Base-by-base conservation (phyloP, 2,329 filamentous ascomycete genomes). In the Fusarium begoniae region DNA sequence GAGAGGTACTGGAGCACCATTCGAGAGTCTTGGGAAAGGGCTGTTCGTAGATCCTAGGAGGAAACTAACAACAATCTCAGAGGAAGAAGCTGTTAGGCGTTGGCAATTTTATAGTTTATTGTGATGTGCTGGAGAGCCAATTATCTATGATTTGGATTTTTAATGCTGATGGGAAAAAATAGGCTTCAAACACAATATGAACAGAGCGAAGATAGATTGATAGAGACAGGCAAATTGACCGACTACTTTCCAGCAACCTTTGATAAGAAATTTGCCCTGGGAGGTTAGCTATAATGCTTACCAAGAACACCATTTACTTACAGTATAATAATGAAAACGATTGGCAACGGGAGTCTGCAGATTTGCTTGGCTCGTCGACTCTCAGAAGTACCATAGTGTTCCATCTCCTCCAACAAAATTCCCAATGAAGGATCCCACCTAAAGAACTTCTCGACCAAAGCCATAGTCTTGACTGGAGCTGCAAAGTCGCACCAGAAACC, bases 401-500 rank as follows among this genome's bases (percentile, higher is more conserved):
- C 20, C 35, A 38, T 22, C 7, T 38, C 48, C 11, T 12, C 28
- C 26, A 57, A 32, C 1, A 62, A 10, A 8, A 30, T 48, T 2
- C 48, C 41, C 14, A 61, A 18, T 5, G 24, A 43, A 17, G 63
- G 63, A 32, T 67, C 63, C 9, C n/a, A 26, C 8, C 22, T 20
- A 22, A 68, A 12, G 14, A 61, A 32, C 6, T 44, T 43, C 5
- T 38, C 40, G 6, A 30, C n/a, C 47, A 58, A 30, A 13, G 18
- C 37, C 22, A 67, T 44, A 0, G 55, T 35, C 24, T 67, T 66
- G 1, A 35, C 3, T 2, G 69, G 60, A 17, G 47, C 54, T 8
- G 66, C 47, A 38, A 72, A 70, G 11, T 72, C 57, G 7, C 66
- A 60, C 66, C 66, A 70, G 17, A 70, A 70, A 1, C 69, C 61